Evolutionary conservation across 208 protist species (phyloP), one percentile per base, ranked within the genome.

Genomic region (Trichomonas gallinae): DNA sequence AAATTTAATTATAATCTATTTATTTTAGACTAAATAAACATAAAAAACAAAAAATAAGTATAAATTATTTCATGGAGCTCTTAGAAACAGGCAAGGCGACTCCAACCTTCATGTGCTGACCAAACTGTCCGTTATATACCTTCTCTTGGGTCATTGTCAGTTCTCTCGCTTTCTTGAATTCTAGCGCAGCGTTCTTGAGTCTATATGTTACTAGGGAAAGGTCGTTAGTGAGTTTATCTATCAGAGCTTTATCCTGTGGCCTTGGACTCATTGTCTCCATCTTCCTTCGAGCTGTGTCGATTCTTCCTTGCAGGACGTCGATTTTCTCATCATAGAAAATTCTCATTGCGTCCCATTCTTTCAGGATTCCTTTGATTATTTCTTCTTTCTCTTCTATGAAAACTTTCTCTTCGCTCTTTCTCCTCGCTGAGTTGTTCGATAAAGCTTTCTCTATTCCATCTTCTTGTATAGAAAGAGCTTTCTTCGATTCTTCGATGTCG

Each of bases 321-420:
- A 93, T 93, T 58, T 51, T 93, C 46, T 93, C 87, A 93, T 93
- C 36, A 36, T 93, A 93, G 46, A 93, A 93, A 2, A 34, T 42
- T 51, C 40, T 51, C 87, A 93, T 93, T 51, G 13, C 87, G 26
- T 51, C 26, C 87, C 87, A 93, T 51, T 93, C 87, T 38, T 93
- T n/a, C 0, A 48, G 11, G 2, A 48, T 93, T 8, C 46, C 21
- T 51, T 48, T 51, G 26, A 93, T 34, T 31, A 72, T 72, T 72
- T 72, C 58, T 72, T 72, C 58, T 26, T 72, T 72, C 3, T 72
- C 21, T 17, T 72, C 58, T 31, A 72, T 26, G 8, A 72, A 72
- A 72, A 72, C 58, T 72, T 72, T 72, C 26, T 72, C 58, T 72
- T 72, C 58, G 26, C 58, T 72, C 58, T 72, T 72, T 72, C 58